phyloP scores from a whole-genome alignment of 371 early-diverging fungal species.

The Encephalitozoon cuniculi region DNA sequence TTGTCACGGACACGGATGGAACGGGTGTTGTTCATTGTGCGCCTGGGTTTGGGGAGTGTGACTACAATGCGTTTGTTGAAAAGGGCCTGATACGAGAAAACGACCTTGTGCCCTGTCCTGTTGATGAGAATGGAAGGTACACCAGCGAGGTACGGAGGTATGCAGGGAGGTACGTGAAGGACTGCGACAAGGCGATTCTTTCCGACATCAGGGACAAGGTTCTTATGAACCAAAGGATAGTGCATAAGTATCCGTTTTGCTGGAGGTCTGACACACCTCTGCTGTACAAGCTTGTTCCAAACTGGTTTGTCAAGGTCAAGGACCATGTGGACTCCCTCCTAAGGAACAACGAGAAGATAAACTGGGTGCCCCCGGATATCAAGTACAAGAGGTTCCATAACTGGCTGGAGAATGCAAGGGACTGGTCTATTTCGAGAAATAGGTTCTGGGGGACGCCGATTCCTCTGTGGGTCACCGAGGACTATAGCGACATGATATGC shows the following conservation, averaged over 20 bases:
- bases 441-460: conserved; percentile 99
- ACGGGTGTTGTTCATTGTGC: conserved; percentile 99
- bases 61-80: conserved; percentile 83
- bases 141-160: conserved; percentile 68
- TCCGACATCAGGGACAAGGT: conserved; percentile 62
- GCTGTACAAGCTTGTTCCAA: conserved; percentile 90
- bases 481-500: conserved; percentile 67
- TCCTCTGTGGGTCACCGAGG: conserved; percentile 91
- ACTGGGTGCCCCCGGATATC: conserved; percentile 93
- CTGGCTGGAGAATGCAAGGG: conserved; percentile 94
- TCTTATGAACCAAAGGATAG: conserved; percentile 61
- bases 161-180: conserved; percentile 80
- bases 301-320: conserved; percentile 92
- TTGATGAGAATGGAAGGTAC: conserved; percentile 82
- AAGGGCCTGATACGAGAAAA: conserved; percentile 76
- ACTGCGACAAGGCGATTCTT: conserved; percentile 88
- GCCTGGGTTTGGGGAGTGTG: conserved; percentile 99
- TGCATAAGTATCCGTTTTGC: conserved; percentile 86
- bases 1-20: conserved; percentile 88
- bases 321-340: conserved; percentile 74
- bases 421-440: conserved; percentile 97
- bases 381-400: conserved; percentile 93
- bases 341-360: conserved; percentile 75
- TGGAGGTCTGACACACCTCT: conserved; percentile 97
- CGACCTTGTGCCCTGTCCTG: conserved; percentile 75